Percentiles rank a stretch among this genome's conserved stretches.
Evolutionary conservation across 2,329 filamentous ascomycete species (phyloP).

Genomic region (Phyllosticta ampelicida): DNA sequence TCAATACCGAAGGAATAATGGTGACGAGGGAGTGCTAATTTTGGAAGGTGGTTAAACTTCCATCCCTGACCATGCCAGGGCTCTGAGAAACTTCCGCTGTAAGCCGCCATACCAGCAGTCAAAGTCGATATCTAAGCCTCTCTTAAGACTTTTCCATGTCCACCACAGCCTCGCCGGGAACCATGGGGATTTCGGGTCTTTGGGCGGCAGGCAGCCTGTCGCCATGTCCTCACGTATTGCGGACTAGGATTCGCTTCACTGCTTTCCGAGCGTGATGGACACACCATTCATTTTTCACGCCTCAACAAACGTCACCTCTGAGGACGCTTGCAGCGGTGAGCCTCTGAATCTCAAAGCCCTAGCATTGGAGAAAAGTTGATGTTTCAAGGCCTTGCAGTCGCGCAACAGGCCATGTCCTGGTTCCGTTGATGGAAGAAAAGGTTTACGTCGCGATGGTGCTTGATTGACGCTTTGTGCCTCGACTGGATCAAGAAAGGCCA

Average conservation of each 20-base stretch:
- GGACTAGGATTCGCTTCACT: neutral
- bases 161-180: neutral
- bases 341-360: neutral
- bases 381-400: neutral
- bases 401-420: neutral
- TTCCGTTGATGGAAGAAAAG: neutral
- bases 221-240: neutral
- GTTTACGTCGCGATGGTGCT: neutral
- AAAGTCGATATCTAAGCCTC: too few species aligned
- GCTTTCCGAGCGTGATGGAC: neutral
- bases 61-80: neutral
- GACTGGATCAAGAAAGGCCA: neutral
- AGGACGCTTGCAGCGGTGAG: neutral
- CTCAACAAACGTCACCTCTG: neutral
- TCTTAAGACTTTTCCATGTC: too few species aligned
- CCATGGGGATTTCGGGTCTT: neutral
- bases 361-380: neutral
- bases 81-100: neutral
- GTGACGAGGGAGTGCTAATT: neutral
- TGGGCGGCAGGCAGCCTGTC: neutral
- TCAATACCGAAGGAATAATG: neutral
- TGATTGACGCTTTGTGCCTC: neutral
- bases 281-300: neutral
- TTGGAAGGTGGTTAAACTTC: neutral
- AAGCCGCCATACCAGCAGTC: neutral